Conservation (phyloP, 805 yeast species). For the Cyberlindnera mrakii region DNA sequence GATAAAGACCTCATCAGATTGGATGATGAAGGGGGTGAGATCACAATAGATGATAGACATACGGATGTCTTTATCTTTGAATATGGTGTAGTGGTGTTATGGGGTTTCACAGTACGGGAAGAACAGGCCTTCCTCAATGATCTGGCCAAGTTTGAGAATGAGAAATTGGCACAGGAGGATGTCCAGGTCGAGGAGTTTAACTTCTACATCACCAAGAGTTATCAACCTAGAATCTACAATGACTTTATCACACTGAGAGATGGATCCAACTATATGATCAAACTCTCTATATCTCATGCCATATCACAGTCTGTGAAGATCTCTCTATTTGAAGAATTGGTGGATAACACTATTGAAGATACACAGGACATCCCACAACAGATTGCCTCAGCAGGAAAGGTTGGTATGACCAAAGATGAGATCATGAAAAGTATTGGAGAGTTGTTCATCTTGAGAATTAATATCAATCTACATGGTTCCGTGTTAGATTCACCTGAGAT, state of each 20-base stretch:
- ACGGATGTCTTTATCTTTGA: constrained; percentile 87
- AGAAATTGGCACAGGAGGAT: constrained; percentile 86
- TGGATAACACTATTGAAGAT: constrained; percentile 94
- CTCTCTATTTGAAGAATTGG: constrained; percentile 90
- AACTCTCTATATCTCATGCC: constrained; percentile 91
- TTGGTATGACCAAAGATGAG: constrained; percentile 87
- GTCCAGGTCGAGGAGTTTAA: constrained; percentile 93
- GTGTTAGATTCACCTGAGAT: constrained; percentile 94
- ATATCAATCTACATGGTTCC: constrained; percentile 78
- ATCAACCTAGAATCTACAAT: constrained; percentile 93
- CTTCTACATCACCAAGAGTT: constrained; percentile 87
- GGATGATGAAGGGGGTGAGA: constrained; percentile 94
- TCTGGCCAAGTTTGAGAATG: constrained; percentile 85
- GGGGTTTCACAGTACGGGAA: constrained; percentile 89
- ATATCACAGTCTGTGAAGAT: constrained; percentile 94
- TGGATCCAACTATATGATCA: constrained; percentile 83
- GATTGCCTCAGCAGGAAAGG: constrained; percentile 91
- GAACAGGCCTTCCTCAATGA: constrained; percentile 78
- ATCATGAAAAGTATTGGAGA: constrained; percentile 98
- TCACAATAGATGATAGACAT: constrained; percentile 71
- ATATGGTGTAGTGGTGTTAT: constrained; percentile 93
- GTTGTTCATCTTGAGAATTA: constrained; percentile 78
- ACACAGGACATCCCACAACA: constrained; percentile 97
- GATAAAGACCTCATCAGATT: constrained; percentile 53
- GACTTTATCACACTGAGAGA: constrained; percentile 92